Evolutionary conservation across 306 rosid species (phyloP), one percentile per base, ranked within the genome.

Genomic region (Rosa chinensis): DNA sequence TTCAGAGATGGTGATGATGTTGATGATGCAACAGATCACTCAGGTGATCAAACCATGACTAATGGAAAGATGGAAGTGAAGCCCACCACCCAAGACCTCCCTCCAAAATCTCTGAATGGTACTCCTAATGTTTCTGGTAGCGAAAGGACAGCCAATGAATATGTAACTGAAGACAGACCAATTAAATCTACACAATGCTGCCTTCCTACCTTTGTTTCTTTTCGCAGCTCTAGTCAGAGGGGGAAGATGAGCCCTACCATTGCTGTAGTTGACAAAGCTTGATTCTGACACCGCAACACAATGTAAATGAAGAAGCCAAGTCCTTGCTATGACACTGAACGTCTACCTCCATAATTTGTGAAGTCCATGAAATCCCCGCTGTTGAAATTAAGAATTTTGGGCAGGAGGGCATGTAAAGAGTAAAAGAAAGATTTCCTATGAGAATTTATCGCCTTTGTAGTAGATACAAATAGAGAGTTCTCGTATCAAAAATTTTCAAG

Each of bases 171-270:
- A 82, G 90, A 83, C 70, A 88, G 74, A 66, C 53, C 90, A 39
- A 73, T 87, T 28, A 87, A 88, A 66, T 79, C 94, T 62, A 47
- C 56, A 56, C 90, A 87, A 53, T 73, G 98, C 79, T 95, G 99
- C 79, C 88, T 95, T 81, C 96, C 99, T 4, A 85, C 91, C 90
- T 84, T 95, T 85, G 84, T 81, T 77, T 90, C 97, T 5, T 85
- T 93, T 77, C 80, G 89, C 42, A 90, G 93, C 88, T 90, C 86
- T 21, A 82, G 91, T 45, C 91, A 87, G 73, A 88, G 93, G 86
- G 89, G 90, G 88, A 95, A 87, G 89, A 82, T 83, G 68, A 86
- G 86, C 79, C 90, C 90, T 48, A 88, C 94, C 64, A 70, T 91
- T 61, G 89, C 88, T 53, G 90, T 91, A 59, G 82, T 75, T 86